Conservation (phyloP, 1,284 basidiomycete species). For the Apiotrichum montevideense region DNA sequence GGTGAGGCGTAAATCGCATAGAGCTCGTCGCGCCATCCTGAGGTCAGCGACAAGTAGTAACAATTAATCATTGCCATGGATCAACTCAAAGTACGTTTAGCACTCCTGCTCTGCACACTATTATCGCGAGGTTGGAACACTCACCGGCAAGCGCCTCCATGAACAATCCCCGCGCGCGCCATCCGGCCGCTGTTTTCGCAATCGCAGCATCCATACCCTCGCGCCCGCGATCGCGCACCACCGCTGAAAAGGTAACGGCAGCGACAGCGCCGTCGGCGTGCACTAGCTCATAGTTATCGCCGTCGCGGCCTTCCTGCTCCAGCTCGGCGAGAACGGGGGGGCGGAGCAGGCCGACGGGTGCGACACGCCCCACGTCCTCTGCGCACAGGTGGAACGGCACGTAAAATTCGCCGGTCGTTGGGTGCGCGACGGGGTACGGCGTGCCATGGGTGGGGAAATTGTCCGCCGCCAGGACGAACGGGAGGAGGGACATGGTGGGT, state of each 20-base stretch:
- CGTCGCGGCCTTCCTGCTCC: neutral
- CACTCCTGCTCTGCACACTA: too few species aligned
- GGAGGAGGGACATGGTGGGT: conserved; percentile 49
- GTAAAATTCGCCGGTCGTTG: conserved; percentile 8
- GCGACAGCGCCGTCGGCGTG: conserved; percentile 1
- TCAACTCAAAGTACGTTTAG: too few species aligned
- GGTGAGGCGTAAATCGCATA: conserved; percentile 75
- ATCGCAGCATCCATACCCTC: conserved; percentile 38
- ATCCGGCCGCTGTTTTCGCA: conserved; percentile 34
- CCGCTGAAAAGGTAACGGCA: conserved; percentile 26
- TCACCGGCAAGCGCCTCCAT: conserved; percentile 43
- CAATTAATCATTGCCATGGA: too few species aligned
- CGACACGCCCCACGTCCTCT: conserved; percentile 3
- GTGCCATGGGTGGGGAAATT: conserved; percentile 51
- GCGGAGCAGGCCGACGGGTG: conserved; percentile 18
- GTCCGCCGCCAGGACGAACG: conserved; percentile 59
- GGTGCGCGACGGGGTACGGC: conserved; percentile 17
- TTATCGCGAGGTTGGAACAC: conserved; percentile 7
- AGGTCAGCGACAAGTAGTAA: too few species aligned
- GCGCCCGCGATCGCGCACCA: conserved; percentile 22
- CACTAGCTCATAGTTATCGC: conserved; percentile 2
- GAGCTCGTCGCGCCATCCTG: conserved; percentile 73
- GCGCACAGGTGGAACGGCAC: conserved; percentile 14
- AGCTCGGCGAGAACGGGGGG: conserved; percentile 7
- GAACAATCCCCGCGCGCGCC: conserved; percentile 45